Evolutionary conservation across 116 monocot genomes (phyloP), one percentile per base, ranked within the genome.

Genomic region (Iris pallida): DNA sequence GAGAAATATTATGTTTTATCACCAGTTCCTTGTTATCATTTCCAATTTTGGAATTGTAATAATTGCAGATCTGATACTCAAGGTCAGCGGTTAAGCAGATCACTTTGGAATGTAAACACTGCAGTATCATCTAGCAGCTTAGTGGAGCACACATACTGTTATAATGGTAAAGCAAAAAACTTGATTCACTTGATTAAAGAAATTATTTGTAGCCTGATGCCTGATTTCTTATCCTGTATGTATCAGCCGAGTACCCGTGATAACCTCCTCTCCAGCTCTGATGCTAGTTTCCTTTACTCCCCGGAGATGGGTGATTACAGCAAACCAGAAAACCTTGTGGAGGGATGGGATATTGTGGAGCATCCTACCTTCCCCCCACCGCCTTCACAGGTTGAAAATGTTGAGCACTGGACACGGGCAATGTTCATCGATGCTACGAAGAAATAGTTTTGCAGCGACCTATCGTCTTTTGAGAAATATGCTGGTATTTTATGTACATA

Each of bases 301-400:
- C 42, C 61, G 42, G 86, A 86, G 44, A 42, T 10, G 7, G 18
- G 66, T 5, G 81, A 79, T 44, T 7, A 63, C 11, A 81, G 76
- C 68, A 88, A 78, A 66, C n/a, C 75, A 11, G 93, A 97, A 52
- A 86, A 59, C 69, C 70, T 88, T 12, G 88, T 78, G n/a, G 98
- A 98, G 54, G 98, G 75, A 13, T 98, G 98, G 98, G 98, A 98
- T 70, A 49, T 98, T 44, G 86, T 98, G 20, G 98, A 98, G 75
- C 90, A 81, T 57, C 86, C 86, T 1, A 80, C 81, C 10, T 78
- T 85, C 18, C 98, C 93, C 0, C 98, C 88, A 45, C 98, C 98
- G 12, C 94, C 94, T 16, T 98, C 90, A n/a, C 82, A 93, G 47
- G 45, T 76, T 47, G 98, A 93, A 75, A 88, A 98, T 66, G 75